phyloP scores from a whole-genome alignment of 2,329 filamentous ascomycete genomes.

The Sporothrix pallida region DNA sequence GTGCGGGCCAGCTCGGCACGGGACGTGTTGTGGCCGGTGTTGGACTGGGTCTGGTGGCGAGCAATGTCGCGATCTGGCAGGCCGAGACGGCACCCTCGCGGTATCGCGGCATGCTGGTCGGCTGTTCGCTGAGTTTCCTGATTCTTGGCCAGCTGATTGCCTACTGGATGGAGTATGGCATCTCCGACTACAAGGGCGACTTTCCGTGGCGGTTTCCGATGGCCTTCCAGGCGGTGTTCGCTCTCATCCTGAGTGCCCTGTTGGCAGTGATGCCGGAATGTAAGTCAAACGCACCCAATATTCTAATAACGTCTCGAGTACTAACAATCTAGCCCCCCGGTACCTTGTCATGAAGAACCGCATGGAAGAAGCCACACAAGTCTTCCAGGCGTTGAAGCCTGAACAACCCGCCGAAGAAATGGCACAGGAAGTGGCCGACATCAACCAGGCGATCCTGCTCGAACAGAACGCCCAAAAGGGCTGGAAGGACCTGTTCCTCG shows the following conservation, averaged over 20 bases:
- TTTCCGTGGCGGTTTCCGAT: not conserved
- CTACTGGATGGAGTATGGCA: slow-evolving; percentile 1
- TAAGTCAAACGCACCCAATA: too few species aligned
- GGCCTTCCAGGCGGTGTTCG: not conserved
- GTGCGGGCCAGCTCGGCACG: not conserved
- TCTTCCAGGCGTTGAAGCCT: not conserved
- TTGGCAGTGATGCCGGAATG: not conserved
- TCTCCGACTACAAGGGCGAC: not conserved
- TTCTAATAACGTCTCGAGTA: too few species aligned
- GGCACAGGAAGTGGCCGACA: not conserved
- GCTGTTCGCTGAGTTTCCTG: not conserved
- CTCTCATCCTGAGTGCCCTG: not conserved
- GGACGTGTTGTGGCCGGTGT: not conserved
- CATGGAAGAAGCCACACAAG: not conserved
- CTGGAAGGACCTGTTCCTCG: not conserved
- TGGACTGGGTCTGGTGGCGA: not conserved
- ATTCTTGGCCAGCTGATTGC: not conserved
- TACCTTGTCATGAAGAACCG: not conserved
- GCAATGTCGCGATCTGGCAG: slow-evolving; percentile 1
- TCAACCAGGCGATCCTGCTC: not conserved
- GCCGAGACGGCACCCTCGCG: not conserved
- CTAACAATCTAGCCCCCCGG: not conserved
- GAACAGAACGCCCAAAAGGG: not conserved
- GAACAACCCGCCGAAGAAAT: not conserved
- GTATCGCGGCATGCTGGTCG: not conserved